Percentiles rank a stretch among this genome's conserved stretches.
Evolutionary conservation across 306 rosid genomes (phyloP).

Genomic region (Arachis hypogaea): DNA sequence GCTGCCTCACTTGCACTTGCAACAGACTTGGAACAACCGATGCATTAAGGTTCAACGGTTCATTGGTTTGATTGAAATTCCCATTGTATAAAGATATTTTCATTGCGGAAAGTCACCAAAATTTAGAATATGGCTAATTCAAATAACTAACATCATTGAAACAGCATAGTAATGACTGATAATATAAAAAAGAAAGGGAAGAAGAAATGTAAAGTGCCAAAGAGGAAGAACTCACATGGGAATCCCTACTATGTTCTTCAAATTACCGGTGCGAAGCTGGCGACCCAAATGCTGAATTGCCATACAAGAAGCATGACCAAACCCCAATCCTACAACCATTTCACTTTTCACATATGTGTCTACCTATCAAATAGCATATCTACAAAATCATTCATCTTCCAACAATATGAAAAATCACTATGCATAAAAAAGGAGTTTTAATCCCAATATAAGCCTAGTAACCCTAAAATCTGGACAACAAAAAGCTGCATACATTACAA

Average conservation of each 20-base stretch:
- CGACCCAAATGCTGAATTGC: slow-evolving; percentile 86
- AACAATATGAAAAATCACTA: not conserved
- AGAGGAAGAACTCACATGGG: slow-evolving; percentile 71
- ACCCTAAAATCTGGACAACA: too few species aligned
- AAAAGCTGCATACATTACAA: too few species aligned
- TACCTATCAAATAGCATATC: slow-evolving; percentile 58
- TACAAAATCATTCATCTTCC: slow-evolving; percentile 28
- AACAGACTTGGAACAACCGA: slow-evolving; percentile 52
- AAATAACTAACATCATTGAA: not conserved
- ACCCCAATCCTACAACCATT: slow-evolving; percentile 86
- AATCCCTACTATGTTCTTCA: slow-evolving; percentile 74
- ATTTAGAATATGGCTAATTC: not conserved
- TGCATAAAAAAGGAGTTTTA: too few species aligned
- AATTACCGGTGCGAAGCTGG: slow-evolving; percentile 75
- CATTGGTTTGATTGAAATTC: slow-evolving; percentile 21
- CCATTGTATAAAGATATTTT: slow-evolving; percentile 17
- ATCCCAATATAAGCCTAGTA: too few species aligned
- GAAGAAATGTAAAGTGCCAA: not conserved
- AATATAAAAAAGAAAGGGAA: not conserved
- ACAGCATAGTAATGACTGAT: not conserved
- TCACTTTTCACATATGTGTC: slow-evolving; percentile 74
- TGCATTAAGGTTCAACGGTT: slow-evolving; percentile 7
- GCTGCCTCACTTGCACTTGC: slow-evolving; percentile 66
- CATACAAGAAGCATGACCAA: slow-evolving; percentile 80
- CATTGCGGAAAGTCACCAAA: not conserved